Base-by-base conservation (phyloP, 768 basidiomycete species). In the Leccinum truebloodii region DNA sequence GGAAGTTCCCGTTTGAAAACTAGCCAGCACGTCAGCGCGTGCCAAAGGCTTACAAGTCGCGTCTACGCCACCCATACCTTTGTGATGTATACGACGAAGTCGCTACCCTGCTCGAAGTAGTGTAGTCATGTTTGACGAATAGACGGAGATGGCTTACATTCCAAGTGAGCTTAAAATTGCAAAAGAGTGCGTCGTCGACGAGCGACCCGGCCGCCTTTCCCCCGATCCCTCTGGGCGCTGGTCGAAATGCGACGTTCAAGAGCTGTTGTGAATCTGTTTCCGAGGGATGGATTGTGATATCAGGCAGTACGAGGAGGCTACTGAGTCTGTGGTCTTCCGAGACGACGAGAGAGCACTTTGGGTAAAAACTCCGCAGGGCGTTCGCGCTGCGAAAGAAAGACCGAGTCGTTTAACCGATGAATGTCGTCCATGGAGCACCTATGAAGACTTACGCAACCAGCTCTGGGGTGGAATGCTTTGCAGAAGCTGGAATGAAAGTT, bases 261-360 rank as follows among this genome's bases (percentile, higher is more conserved):
- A 90, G 73, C 22, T 83, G 71, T 3, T 83, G 81, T 0, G 77
- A 69, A 32, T 79, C 71, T 16, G 81, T 76, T 50, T 85, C 70
- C 16, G 81, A 73, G 4, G 85, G 80, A 37, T 78, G 70, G 3
- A 78, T 69, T n/a, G 67, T 56, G 20, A 80, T 79, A 16, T 71
- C 81, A 46, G 89, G 88, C 62, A 83, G 83, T 20, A 67, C 68
- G 8, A 88, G 70, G 51, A 88, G 62, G 59, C 80, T 75, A 60
- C 81, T 73, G 62, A 86, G 68, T 30, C 75, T 68, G 54, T 61
- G 72, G 59, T 86, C 84, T 7, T 73, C 67, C 3, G 87, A 82
- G 60, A 81, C 72, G 8, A 89, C 79, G 28, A 90, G 65, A 28
- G 86, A 84, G 65, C 88, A 79, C 10, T 82, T 80, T 6, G 89